phyloP scores from a whole-genome alignment of 2,329 filamentous ascomycete species.

The Exutisphaerella laricina region DNA sequence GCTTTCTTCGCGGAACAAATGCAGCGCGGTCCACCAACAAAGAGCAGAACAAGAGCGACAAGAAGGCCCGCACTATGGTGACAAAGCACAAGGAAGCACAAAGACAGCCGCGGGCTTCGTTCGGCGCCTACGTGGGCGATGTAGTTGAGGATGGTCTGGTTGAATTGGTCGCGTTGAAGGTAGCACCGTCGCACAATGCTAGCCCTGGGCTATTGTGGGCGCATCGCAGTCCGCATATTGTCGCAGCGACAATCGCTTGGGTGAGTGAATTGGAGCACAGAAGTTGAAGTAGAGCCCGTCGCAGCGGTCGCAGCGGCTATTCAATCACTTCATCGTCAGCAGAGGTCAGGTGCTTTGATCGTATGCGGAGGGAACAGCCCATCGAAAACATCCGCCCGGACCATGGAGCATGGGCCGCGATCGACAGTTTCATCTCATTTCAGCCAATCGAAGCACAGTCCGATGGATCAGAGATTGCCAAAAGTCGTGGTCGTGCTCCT shows the following conservation, averaged over 20 bases:
- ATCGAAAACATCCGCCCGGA: too few species aligned
- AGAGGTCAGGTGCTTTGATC: too few species aligned
- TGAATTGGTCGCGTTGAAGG: neutral
- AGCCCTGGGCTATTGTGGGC: neutral
- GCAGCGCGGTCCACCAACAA: neutral
- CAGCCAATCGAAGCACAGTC: too few species aligned
- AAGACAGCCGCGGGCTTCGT: constrained; percentile 7
- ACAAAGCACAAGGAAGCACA: neutral
- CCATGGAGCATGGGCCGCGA: too few species aligned
- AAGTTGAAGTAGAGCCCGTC: neutral
- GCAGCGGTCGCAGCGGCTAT: neutral
- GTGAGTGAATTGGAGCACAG: neutral
- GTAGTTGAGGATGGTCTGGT: neutral
- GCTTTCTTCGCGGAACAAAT: constrained; percentile 1
- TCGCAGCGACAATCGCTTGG: constrained; percentile 3
- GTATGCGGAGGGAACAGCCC: too few species aligned
- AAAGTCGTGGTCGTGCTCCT: too few species aligned
- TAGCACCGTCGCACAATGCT: constrained; percentile 2
- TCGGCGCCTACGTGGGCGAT: neutral
- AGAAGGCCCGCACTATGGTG: too few species aligned
- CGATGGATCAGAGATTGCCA: too few species aligned
- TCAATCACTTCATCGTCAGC: neutral
- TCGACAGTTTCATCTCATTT: too few species aligned
- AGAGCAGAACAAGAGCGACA: neutral
- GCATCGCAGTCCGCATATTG: neutral